Percentiles rank a stretch among this genome's conserved stretches.
Conservation (phyloP, 2,329 filamentous ascomycete genomes). For the Venturia oleaginea region DNA sequence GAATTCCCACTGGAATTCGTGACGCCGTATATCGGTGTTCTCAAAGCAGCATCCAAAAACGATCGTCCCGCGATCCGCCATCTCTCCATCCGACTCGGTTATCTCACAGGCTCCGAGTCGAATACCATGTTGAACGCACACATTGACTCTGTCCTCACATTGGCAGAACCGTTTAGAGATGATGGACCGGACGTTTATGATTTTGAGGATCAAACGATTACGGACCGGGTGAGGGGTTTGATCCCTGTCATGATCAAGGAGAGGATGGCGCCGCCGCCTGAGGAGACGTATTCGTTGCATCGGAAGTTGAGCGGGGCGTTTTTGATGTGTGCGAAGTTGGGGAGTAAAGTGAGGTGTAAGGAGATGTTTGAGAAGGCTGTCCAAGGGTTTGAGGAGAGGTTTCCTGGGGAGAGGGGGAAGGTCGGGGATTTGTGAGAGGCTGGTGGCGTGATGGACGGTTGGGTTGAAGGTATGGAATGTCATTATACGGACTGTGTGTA, state of each 20-base stretch:
- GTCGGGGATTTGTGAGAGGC: not conserved
- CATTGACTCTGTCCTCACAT: constrained; percentile 74
- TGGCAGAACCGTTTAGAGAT: constrained; percentile 79
- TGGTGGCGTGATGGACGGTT: not conserved
- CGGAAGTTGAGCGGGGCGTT: constrained; percentile 94
- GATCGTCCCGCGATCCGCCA: constrained; percentile 54
- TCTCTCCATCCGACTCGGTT: constrained; percentile 71
- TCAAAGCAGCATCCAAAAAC: constrained; percentile 66
- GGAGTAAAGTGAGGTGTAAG: constrained; percentile 71
- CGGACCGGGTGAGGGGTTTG: constrained; percentile 75
- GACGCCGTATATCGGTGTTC: constrained; percentile 65
- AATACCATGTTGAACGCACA: constrained; percentile 83
- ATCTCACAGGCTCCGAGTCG: constrained; percentile 85
- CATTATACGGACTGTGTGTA: not conserved
- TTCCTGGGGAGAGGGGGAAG: not conserved
- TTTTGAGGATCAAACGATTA: constrained; percentile 91
- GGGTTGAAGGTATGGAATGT: not conserved
- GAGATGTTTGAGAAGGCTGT: constrained; percentile 62
- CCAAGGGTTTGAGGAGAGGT: constrained; percentile 4
- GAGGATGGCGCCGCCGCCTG: constrained; percentile 79
- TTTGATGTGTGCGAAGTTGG: constrained; percentile 76
- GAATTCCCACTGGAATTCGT: constrained; percentile 79
- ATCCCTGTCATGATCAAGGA: constrained; percentile 93
- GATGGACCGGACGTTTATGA: constrained; percentile 78
- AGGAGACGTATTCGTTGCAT: constrained; percentile 95